Conservation (phyloP, 768 basidiomycete genomes). For the Mycena floridula region DNA sequence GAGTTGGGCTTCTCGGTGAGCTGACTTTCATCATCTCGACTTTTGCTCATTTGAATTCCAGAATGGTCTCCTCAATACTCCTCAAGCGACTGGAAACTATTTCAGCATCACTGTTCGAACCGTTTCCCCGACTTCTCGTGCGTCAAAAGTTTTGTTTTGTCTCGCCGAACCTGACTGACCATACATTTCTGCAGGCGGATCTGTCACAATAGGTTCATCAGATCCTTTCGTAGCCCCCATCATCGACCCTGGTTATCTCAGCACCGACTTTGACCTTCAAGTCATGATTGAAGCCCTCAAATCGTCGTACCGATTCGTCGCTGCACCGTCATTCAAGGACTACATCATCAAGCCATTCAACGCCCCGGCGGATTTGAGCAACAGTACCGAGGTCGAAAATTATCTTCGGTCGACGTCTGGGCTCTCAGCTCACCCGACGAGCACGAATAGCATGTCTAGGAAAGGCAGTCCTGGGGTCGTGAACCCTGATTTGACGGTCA, state of each 20-base stretch:
- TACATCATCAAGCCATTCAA: conserved; percentile 3
- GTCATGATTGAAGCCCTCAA: conserved; percentile 13
- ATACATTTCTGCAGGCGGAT: conserved; percentile 8
- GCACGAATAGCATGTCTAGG: conserved; percentile 7
- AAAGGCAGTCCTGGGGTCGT: conserved; percentile 4
- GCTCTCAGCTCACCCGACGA: conserved; percentile 5
- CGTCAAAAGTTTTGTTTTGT: not conserved
- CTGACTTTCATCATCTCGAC: not conserved
- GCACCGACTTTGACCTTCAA: conserved; percentile 7
- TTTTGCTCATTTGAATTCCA: not conserved
- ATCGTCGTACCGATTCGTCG: conserved; percentile 3
- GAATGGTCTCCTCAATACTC: not conserved
- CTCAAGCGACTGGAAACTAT: not conserved
- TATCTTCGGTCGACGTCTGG: conserved; percentile 1
- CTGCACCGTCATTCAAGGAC: conserved; percentile 3
- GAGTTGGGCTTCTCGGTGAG: conserved; percentile 24
- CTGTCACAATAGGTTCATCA: conserved; percentile 23
- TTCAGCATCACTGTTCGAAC: not conserved
- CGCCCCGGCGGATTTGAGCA: conserved; percentile 1
- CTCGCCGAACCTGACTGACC: not conserved
- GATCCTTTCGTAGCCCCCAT: conserved; percentile 30
- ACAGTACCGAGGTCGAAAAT: conserved; percentile 5
- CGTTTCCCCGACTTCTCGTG: not conserved
- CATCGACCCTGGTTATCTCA: conserved; percentile 38
- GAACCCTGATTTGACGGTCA: conserved; percentile 5